Evolutionary conservation across 2,329 filamentous ascomycete species (phyloP), one percentile per base, ranked within the genome.

Genomic region (Daldinia sp.): DNA sequence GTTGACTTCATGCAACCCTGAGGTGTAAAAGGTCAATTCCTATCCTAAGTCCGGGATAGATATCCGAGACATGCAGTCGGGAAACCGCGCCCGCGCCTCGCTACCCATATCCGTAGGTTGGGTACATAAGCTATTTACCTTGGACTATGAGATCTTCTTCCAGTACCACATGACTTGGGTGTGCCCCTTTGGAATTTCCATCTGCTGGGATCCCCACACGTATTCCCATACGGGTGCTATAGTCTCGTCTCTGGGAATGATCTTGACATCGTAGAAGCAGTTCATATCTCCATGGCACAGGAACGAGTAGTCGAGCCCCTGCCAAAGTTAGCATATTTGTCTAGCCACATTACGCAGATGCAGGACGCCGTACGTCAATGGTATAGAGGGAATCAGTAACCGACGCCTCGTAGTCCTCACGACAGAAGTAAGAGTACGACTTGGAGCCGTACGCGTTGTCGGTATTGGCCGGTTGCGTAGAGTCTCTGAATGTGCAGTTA

Each of bases 261-360:
- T 35, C 61, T 67, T 67, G 32, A 64, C 32, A 25, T 67, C 64
- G 34, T 64, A 67, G 61, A 43, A 67, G 58, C 64, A 67, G 61
- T 59, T 52, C 7, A n/a, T 32, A 21, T 67, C 61, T 1, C 58
- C 61, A 35, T 64, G 61, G 55, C 64, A 67, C 10, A 67, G 50
- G 51, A 64, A 67, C 3, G 63, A 17, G 48, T 64, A 56, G 9
- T 58, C 41, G 10, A 61, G 34, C 29, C 64, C 64, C 61, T 67
- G 30, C n/a, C 10, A 23, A 11, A 17, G 60, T 64, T 39, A 61
- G 60, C 15, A 39, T 9, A 1, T 13, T 3, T 21, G 17, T 15
- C 10, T 8, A 37, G 7, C 32, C 34, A 9, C 37, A 3, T 23
- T 4, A 10, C 19, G 15, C 19, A 7, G 29, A 11, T 21, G 21